Base-by-base conservation (phyloP, 257 asterid species). In the Solanum habrochaites region DNA sequence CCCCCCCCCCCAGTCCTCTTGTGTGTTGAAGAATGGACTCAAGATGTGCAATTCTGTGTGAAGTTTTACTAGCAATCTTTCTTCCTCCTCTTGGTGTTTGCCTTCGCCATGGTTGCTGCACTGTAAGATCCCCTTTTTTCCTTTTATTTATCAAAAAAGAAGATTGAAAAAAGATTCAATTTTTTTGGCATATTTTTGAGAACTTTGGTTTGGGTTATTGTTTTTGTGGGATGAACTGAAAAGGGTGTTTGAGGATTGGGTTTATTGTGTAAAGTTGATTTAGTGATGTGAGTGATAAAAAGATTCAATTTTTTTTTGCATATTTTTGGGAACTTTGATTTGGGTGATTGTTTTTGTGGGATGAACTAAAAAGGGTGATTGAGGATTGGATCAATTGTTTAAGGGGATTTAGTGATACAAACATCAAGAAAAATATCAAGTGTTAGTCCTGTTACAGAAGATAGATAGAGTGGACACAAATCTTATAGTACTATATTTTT, bases 51-150 rank as follows among this genome's bases (percentile, higher is more conserved):
- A 62, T 88, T 35, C 78, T 91, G 60, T 72, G 89, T 72, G 93
- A 92, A 77, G 90, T 92, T 39, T 2, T 95, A n/a, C 92, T 93
- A 66, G 95, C 98, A 27, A 91, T 95, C 86, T 66, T 95, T 13
- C 86, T 95, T 74, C 98, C 98, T 82, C 98, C 98, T 39, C 92
- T 95, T 82, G 98, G 98, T 62, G 96, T 95, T 85, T 95, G 98
- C 89, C 90, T 95, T 90, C 92, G 98, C 81, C 93, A 91, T 78
- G 98, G 98, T 87, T 95, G 98, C 95, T 95, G 98, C 96, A 73
- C 94, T 56, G 98, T 94, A 88, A 88, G 93, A 81, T 45, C 84
- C 15, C 27, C 42, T 3, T 3, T 42, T n/a, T 11, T 37, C 7
- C 15, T 18, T 47, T 9, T 80, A 80, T 29, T 27, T 47, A 49